phyloP scores from a whole-genome alignment of 805 yeast species.

The Metschnikowia lochheadii region DNA sequence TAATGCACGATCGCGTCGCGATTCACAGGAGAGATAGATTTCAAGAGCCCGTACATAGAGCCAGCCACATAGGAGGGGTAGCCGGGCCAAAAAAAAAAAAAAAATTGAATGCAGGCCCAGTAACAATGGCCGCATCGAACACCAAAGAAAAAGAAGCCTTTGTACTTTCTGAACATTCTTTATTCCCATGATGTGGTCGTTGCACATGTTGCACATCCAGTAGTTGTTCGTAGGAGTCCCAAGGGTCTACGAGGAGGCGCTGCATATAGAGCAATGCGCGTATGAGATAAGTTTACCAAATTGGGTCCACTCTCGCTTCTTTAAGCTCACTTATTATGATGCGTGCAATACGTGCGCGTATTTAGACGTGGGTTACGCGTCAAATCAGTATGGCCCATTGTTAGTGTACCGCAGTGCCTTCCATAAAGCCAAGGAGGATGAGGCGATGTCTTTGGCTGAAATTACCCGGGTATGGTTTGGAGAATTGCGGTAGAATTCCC shows the following conservation, averaged over 20 bases:
- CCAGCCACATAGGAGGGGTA: neutral
- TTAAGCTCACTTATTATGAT: neutral
- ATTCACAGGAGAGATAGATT: neutral
- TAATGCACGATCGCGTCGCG: conserved; percentile 5
- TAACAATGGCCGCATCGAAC: too few species aligned
- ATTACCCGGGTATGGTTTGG: too few species aligned
- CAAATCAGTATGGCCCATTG: neutral
- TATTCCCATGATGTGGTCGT: too few species aligned
- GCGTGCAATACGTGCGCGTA: neutral
- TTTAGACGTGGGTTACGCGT: neutral
- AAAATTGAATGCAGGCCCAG: too few species aligned
- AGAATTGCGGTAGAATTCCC: too few species aligned
- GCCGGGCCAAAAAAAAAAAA: too few species aligned
- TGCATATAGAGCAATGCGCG: neutral
- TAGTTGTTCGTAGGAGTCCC: neutral
- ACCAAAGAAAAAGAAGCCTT: too few species aligned
- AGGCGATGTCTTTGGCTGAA: too few species aligned
- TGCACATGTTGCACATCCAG: too few species aligned
- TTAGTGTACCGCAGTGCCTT: neutral
- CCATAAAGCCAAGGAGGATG: neutral
- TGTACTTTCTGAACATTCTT: too few species aligned
- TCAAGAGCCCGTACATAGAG: neutral
- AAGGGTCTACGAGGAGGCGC: neutral
- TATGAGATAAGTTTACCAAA: neutral
- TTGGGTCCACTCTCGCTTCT: neutral